Base-by-base conservation (phyloP, 2,329 filamentous ascomycete species). In the Colletotrichum scovillei region DNA sequence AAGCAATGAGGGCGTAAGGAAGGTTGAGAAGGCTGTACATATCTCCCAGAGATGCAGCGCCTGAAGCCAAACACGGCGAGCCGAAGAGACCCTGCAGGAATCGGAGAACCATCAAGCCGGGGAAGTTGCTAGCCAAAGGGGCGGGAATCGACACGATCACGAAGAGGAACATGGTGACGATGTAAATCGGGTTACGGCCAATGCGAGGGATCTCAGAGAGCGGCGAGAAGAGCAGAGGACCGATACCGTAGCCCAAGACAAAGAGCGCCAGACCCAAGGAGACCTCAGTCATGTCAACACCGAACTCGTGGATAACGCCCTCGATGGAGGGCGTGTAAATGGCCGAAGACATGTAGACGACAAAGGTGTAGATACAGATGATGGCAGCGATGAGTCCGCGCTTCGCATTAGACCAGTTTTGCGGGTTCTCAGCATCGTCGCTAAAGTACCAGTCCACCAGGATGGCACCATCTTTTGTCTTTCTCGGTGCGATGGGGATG, bases 21-120 rank as follows among this genome's bases (percentile, higher is more conserved):
- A 92, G 80, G 22, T 87, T 84, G 76, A 88, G 83, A 22, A 90
- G 79, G 56, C 84, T 87, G 77, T 89, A 91, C 78, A 89, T 86
- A 75, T 90, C 88, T 62, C 84, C 84, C 0, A 89, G 81, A 0
- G 87, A 86, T 3, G 88, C 88, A 30, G 84, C 87, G 5, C 87
- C 88, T 0, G 88, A 92, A 0, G 92, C 91, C 8, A 94, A 82
- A 79, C 89, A 91, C 0, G 92, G 92, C 8, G 87, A 89, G 9
- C 91, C 91, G 75, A 92, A 91, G 84, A 93, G 91, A 1, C 91
- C 91, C 72, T 90, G 89, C 4, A 93, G 80, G 81, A 92, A 92
- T 1, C 91, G 87, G 3, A 92, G 83, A 2, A 92, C 89, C 76
- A 93, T 86, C 11, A 94, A 84, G 0, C 91, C 91, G 0, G 89